phyloP scores from a whole-genome alignment of 1,284 basidiomycete species.

The Takashimella koratensis region DNA sequence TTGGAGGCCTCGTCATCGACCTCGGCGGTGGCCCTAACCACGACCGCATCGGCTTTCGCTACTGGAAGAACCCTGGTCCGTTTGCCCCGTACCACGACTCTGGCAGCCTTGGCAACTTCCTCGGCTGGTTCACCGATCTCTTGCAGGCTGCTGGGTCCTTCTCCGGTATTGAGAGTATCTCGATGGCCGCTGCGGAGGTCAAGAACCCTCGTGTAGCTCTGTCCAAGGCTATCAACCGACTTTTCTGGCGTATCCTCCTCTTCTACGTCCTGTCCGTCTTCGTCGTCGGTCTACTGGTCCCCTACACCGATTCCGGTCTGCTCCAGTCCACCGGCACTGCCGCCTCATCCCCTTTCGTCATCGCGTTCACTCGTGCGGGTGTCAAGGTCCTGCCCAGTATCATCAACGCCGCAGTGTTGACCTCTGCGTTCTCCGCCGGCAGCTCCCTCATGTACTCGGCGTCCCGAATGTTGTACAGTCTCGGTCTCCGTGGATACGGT shows the following conservation, averaged over 20 bases:
- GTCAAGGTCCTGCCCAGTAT: slow-evolving; percentile 68
- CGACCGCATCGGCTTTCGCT: slow-evolving; percentile 52
- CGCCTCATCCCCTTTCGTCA: slow-evolving; percentile 63
- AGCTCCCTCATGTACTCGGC: slow-evolving; percentile 77
- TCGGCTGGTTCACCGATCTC: slow-evolving; percentile 26
- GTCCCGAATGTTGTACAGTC: slow-evolving; percentile 74
- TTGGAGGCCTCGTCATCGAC: slow-evolving; percentile 64
- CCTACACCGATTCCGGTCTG: slow-evolving; percentile 60
- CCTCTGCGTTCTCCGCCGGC: slow-evolving; percentile 81
- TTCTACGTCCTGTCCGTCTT: slow-evolving; percentile 58
- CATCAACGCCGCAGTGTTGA: slow-evolving; percentile 79
- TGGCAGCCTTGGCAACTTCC: slow-evolving; percentile 24
- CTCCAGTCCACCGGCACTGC: slow-evolving; percentile 58
- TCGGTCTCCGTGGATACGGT: slow-evolving; percentile 70
- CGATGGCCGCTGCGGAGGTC: slow-evolving; percentile 28
- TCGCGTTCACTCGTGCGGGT: slow-evolving; percentile 62
- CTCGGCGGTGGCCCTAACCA: slow-evolving; percentile 62
- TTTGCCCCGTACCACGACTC: slow-evolving; percentile 40
- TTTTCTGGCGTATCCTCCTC: slow-evolving; percentile 63
- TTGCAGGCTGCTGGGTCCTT: slow-evolving; percentile 27
- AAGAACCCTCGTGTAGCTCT: slow-evolving; percentile 26
- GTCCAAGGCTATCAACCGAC: slow-evolving; percentile 49
- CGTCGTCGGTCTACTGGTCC: slow-evolving; percentile 69
- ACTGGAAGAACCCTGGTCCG: slow-evolving; percentile 66
- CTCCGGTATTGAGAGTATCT: slow-evolving; percentile 25